phyloP scores from a whole-genome alignment of 768 basidiomycete species.

The Mycena floridula region DNA sequence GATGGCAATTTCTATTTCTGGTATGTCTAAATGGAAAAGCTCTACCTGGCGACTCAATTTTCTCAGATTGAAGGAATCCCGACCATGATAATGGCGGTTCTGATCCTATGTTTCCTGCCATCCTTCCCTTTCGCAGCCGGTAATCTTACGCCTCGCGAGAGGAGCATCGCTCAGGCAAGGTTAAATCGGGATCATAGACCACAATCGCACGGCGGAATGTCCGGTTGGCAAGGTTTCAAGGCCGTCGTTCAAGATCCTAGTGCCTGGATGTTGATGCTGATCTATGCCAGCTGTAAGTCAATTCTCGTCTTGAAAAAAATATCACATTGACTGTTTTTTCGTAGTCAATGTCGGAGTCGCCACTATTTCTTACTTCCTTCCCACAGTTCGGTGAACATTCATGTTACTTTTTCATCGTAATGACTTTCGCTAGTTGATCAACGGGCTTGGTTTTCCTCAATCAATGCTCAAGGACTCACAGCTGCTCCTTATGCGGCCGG shows the following conservation, averaged over 20 bases:
- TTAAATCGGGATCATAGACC: conserved; percentile 50
- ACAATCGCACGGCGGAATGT: conserved; percentile 52
- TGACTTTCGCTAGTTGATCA: conserved; percentile 51
- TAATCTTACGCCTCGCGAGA: conserved; percentile 46
- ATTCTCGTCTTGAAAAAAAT: not conserved
- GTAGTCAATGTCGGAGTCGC: conserved; percentile 54
- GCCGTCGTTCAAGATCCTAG: conserved; percentile 41
- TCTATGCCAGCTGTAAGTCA: conserved; percentile 48
- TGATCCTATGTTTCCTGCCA: conserved; percentile 44
- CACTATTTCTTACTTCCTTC: conserved; percentile 51
- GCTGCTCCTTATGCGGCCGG: conserved; percentile 52
- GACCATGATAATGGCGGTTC: conserved; percentile 43
- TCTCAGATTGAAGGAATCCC: conserved; percentile 50
- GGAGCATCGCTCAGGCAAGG: conserved; percentile 52
- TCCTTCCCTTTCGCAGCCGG: conserved; percentile 50
- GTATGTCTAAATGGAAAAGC: conserved; percentile 19
- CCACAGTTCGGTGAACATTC: too few relatives aligned
- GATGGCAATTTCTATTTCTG: conserved; percentile 59
- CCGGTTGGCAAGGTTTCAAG: conserved; percentile 49
- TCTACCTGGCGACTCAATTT: not conserved
- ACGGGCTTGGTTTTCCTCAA: conserved; percentile 50
- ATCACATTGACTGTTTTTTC: not conserved
- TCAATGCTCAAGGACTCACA: conserved; percentile 52
- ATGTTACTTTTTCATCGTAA: too few relatives aligned
- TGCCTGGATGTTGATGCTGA: conserved; percentile 45